A percentile compares a stretch with the other conserved stretches of the same genome.
These are phyloP conservation scores for Magnusiomyces tetraspermus DNA, from an alignment of 1,139 yeast species.

Conservation along the genomic window DNA sequence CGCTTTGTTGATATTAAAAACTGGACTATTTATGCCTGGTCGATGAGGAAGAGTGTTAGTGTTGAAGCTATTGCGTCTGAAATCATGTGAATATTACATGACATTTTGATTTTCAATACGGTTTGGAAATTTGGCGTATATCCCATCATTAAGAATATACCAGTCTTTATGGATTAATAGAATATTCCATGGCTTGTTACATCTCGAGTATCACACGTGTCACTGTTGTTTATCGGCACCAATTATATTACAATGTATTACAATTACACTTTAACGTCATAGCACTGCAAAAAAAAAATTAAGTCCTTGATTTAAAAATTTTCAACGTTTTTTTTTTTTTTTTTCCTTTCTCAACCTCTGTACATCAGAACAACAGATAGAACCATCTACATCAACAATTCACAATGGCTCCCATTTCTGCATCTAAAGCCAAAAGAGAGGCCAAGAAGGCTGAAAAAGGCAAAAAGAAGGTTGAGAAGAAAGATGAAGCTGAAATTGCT, in stretches of 20 bases:
- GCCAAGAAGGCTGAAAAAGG: conserved; percentile 61
- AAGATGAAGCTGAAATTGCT: conserved; percentile 44
- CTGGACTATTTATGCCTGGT: too few relatives aligned
- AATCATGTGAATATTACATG: too few relatives aligned
- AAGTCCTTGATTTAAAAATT: background rate
- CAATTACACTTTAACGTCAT: conserved; percentile 1
- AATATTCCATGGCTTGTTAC: background rate
- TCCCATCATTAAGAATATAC: background rate
- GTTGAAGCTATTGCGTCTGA: too few relatives aligned
- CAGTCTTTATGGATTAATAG: background rate
- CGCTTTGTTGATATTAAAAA: too few relatives aligned
- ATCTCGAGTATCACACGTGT: too few relatives aligned
- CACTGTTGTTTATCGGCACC: background rate
- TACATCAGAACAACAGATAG: too few relatives aligned
- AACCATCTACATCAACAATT: too few relatives aligned
- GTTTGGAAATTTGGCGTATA: background rate
- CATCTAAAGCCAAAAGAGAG: conserved; percentile 91
- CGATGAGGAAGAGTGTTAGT: too few relatives aligned
- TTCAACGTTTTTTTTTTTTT: background rate
- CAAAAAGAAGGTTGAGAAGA: conserved; percentile 42
- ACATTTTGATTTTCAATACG: background rate
- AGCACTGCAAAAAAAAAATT: background rate
- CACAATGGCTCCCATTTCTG: conserved; percentile 39
- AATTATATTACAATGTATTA: background rate
- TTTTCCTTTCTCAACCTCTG: too few relatives aligned